Percentiles rank a stretch among this genome's conserved stretches.
These are phyloP conservation scores for Paecilomyces sp. DNA, from an alignment of 2,329 filamentous ascomycete species.

Conservation along the genomic window DNA sequence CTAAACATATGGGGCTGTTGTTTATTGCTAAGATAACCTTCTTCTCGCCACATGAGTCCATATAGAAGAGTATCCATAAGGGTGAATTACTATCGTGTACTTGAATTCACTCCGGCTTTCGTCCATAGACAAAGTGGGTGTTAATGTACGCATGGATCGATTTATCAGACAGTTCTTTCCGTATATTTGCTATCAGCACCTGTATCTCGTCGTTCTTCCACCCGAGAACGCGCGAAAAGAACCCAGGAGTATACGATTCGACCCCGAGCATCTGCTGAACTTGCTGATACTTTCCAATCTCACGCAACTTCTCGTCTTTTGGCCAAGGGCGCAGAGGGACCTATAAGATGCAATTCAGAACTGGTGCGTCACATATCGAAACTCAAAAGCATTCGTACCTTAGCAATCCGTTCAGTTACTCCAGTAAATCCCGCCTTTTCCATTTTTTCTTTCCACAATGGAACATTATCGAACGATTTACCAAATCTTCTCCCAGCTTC, in stretches of 20 bases:
- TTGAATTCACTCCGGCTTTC: not conserved
- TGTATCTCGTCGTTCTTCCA: not conserved
- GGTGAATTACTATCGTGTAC: too few relatives aligned
- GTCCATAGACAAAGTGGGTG: not conserved
- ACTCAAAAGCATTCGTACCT: conserved; percentile 3
- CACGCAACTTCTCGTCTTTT: not conserved
- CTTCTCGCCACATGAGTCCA: too few relatives aligned
- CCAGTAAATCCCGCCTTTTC: conserved; percentile 7
- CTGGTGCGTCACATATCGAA: conserved; percentile 7
- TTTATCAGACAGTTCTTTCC: conserved; percentile 8
- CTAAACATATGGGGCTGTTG: too few relatives aligned
- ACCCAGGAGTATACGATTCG: not conserved
- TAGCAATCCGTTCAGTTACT: conserved; percentile 9
- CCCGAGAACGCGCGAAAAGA: not conserved
- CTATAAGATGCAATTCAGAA: not conserved
- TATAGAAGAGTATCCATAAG: too few relatives aligned
- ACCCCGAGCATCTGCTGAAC: not conserved
- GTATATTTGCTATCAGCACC: conserved; percentile 8
- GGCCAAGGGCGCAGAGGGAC: not conserved
- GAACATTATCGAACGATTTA: conserved; percentile 13
- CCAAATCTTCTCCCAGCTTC: conserved; percentile 24
- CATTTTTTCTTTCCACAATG: conserved; percentile 10
- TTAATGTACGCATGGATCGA: not conserved
- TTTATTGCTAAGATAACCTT: too few relatives aligned
- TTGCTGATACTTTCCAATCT: not conserved